These are phyloP conservation scores for Plasmodium vivax DNA, from an alignment of 169 alveolate genomes.

Conservation along the genomic window DNA sequence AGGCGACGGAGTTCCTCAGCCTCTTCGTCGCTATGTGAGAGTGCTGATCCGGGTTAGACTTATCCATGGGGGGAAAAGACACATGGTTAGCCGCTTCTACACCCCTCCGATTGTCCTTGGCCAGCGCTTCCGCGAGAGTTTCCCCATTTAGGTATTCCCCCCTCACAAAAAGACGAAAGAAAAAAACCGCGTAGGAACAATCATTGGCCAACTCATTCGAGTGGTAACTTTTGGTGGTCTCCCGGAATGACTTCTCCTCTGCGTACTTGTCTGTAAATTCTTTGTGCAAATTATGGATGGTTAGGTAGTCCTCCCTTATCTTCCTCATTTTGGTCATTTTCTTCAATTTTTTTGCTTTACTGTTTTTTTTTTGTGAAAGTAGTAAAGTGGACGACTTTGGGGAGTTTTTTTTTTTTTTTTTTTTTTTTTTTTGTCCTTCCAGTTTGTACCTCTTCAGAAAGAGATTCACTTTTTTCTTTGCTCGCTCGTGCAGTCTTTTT, in stretches of 20 bases:
- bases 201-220: constrained; percentile 19
- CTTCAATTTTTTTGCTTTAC: background rate
- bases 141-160: constrained; percentile 9
- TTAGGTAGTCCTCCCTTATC: constrained; percentile 11
- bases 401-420: background rate
- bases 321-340: background rate
- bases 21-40: background rate
- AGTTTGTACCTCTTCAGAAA: background rate
- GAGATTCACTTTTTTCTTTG: background rate
- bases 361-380: background rate
- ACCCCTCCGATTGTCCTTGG: background rate
- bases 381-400: background rate
- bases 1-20: background rate
- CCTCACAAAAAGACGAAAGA: constrained; percentile 12
- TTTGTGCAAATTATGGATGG: constrained; percentile 19
- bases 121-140: background rate
- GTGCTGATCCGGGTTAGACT: background rate
- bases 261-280: constrained; percentile 26
- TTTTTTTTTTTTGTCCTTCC: constrained; percentile 1
- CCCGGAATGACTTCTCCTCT: constrained; percentile 16
- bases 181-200: constrained; percentile 13
- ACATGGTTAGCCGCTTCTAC: background rate
- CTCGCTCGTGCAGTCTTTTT: background rate
- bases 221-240: background rate
- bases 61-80: background rate